Percentiles rank a stretch among this genome's conserved stretches.
Conservation (phyloP, 306 rosid genomes). For the Vachellia pachyceras region DNA sequence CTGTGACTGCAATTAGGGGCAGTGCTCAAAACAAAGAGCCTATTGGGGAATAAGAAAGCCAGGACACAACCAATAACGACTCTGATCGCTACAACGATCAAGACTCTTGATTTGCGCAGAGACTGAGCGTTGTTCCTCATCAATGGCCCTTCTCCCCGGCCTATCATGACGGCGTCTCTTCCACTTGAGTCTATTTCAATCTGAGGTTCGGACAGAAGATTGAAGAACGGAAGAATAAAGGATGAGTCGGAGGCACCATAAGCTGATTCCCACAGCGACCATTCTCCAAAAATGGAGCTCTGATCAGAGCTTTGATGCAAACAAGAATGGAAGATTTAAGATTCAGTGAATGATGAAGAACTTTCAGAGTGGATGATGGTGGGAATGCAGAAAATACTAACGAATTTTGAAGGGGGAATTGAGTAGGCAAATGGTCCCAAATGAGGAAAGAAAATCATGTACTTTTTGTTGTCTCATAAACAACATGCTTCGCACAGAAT, state of each 20-base stretch:
- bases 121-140: background rate
- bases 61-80: background rate
- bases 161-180: background rate
- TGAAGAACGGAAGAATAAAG: constrained; percentile 17
- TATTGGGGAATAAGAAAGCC: background rate
- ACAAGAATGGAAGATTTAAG: background rate
- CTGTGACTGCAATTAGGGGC: background rate
- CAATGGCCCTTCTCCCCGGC: background rate
- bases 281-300: background rate
- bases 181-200: background rate
- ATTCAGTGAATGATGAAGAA: background rate
- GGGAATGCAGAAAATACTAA: background rate
- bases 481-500: too few relatives aligned
- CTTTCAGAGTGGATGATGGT: background rate
- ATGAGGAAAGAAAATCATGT: background rate
- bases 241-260: constrained; percentile 1
- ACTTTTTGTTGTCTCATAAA: background rate
- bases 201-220: constrained; percentile 8
- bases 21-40: background rate
- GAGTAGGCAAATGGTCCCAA: background rate
- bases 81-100: background rate
- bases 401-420: background rate
- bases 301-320: background rate
- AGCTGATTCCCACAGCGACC: constrained; percentile 10
- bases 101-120: background rate